Base-by-base conservation (phyloP, 306 rosid genomes). In the Prunus davidiana region DNA sequence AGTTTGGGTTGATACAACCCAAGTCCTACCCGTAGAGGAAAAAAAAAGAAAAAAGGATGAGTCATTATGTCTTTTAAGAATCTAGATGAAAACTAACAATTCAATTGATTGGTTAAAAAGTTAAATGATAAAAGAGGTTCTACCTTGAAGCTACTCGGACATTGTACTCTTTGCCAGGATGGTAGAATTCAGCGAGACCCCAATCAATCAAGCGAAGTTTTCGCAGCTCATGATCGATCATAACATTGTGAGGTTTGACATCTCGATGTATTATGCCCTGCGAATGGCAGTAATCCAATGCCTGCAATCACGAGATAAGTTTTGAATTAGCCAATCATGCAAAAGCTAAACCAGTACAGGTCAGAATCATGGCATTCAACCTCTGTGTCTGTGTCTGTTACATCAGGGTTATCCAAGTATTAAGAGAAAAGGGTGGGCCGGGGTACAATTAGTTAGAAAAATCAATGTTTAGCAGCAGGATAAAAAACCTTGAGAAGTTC, bases 181-280 rank as follows among this genome's bases (percentile, higher is more conserved):
- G 88, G 73, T 85, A 85, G 43, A 85, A 82, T 76, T 85, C 86
- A 34, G 88, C 86, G 64, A 85, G 86, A 80, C 88, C 88, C 84
- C 86, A 82, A 60, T 85, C 88, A 58, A 85, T 85, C 82, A 85
- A 66, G 76, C 82, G 82, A 79, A 85, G 88, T 81, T 85, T 85
- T 20, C 78, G 66, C 73, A 82, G 69, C 50, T 85, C 86, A 20
- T 85, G 88, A 52, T 85, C 88, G 19, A 85, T 85, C 88, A 85
- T 85, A 63, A 85, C 86, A 76, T 85, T 85, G 54, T 85, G 86
- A 71, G 88, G 88, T 67, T 85, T 85, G 56, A 85, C 86, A 69
- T 85, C 86, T 64, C 88, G 83, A 67, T 85, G 88, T 86, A 85
- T 82, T 72, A 85, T 85, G 50, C 88, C 88, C 64, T 85, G 86